Base-by-base conservation (phyloP, 768 basidiomycete species). In the Sporobolomyces pararoseus region DNA sequence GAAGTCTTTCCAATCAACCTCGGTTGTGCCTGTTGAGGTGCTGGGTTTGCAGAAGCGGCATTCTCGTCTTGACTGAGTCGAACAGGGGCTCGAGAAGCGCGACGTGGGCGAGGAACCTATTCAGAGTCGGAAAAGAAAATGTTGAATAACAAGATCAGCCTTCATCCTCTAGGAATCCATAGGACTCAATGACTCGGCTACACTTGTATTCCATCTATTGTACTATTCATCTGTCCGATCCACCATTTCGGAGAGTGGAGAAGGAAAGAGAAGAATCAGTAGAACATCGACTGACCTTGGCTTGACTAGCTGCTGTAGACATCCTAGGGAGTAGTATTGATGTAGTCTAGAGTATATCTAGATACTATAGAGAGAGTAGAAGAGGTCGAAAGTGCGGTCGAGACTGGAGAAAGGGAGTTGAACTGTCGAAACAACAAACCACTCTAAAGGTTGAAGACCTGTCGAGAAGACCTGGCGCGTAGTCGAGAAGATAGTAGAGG, bases 21-120 rank as follows among this genome's bases (percentile, higher is more conserved):
- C 59, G 59, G 59, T 61, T 61, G 59, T 5, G 46, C 59, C 21
- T 61, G 44, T 14, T 21, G 19, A 4, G 59, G 31, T 4, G 13
- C 59, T 4, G 46, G 2, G 32, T 23, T 49, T 12, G 46, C 59
- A 14, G 44, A 17, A 14, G 46, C 14, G 12, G 46, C 35, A 66
- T 74, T 74, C 68, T 74, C 72, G 35, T 74, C 69, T 50, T 63
- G 68, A 2, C 65, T 61, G 46, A 70, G 66, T 4, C 69, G 65
- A 10, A 51, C 62, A 34, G 72, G 72, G 1, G 68, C 72, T 39
- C 72, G 72, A 2, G 72, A 70, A 2, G 72, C 72, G 6, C 72
- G 57, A 21, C 72, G 72, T 3, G 72, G 72, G 47, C 72, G 72
- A 44, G 65, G 2, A 19, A 65, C 44, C 42, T 71, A 55, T 25